Evolutionary conservation across 73 alveolate genomes (phyloP).

Genomic region (Tetrahymena malaccensis): DNA sequence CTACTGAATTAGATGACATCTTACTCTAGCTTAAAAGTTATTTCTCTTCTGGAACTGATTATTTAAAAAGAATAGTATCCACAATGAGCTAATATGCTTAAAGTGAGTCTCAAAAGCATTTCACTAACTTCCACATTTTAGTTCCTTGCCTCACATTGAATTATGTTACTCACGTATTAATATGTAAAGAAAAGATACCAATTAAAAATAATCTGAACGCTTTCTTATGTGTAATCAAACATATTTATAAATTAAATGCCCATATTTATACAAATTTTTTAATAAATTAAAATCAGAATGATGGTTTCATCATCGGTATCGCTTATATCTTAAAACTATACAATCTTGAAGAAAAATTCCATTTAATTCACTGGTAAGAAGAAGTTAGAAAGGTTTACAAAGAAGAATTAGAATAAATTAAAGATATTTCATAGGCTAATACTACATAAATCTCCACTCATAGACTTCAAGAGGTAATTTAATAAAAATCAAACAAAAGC

Average conservation of each 20-base stretch:
- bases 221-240: background rate
- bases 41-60: conserved; percentile 86
- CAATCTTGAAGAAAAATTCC: conserved; percentile 73
- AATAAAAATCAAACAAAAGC: background rate
- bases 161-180: conserved; percentile 79
- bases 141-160: conserved; percentile 87
- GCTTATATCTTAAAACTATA: conserved; percentile 85
- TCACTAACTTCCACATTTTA: conserved; percentile 77
- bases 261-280: background rate
- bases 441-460: conserved; percentile 5
- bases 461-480: conserved; percentile 16
- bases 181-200: conserved; percentile 81
- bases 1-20: conserved; percentile 77
- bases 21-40: conserved; percentile 61
- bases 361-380: conserved; percentile 90
- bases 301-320: conserved; percentile 95
- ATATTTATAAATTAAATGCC: no score
- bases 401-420: conserved; percentile 47
- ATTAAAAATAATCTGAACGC: conserved; percentile 79
- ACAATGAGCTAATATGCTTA: conserved; percentile 74
- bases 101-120: conserved; percentile 68
- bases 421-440: background rate
- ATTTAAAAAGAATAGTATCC: conserved; percentile 70
- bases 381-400: conserved; percentile 43
- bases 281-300: conserved; percentile 64